Percentiles rank a stretch among this genome's conserved stretches.
Conservation (phyloP, 2,329 filamentous ascomycete species). For the Tolypocladium tropicale region DNA sequence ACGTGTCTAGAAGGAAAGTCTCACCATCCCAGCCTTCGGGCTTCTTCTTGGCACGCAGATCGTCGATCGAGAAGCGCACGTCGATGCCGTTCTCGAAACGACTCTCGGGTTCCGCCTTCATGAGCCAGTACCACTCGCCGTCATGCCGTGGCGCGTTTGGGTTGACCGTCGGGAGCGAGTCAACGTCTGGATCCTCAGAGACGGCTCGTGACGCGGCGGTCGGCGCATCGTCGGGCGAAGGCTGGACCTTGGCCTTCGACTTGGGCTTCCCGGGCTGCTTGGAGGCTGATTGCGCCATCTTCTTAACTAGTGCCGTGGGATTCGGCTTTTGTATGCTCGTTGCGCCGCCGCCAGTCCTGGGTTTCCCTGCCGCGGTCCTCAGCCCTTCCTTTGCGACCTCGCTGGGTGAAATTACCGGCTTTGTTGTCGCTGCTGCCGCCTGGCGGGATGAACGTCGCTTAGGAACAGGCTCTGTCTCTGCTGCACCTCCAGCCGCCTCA, state of each 20-base stretch:
- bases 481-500: not conserved
- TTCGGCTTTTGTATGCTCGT: not conserved
- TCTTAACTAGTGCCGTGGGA: not conserved
- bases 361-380: not conserved
- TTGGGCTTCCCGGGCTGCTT: not conserved
- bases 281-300: not conserved
- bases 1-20: constrained; percentile 11
- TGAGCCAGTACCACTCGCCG: constrained; percentile 57
- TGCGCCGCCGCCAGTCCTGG: not conserved
- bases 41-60: constrained; percentile 58
- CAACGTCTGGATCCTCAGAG: constrained; percentile 19
- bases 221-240: not conserved
- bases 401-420: not conserved
- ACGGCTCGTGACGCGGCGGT: constrained; percentile 1
- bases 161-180: constrained; percentile 25
- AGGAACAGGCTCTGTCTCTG: constrained; percentile 9
- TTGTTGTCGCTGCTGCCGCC: constrained; percentile 4
- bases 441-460: constrained; percentile 19
- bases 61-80: constrained; percentile 90
- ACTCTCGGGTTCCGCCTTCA: constrained; percentile 83
- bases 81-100: constrained; percentile 80
- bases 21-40: constrained; percentile 89
- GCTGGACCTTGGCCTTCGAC: not conserved
- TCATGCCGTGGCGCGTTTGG: constrained; percentile 27
- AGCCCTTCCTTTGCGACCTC: not conserved